phyloP scores from a whole-genome alignment of 176 grass and related monocot genomes.

The Raddia guianensis region DNA sequence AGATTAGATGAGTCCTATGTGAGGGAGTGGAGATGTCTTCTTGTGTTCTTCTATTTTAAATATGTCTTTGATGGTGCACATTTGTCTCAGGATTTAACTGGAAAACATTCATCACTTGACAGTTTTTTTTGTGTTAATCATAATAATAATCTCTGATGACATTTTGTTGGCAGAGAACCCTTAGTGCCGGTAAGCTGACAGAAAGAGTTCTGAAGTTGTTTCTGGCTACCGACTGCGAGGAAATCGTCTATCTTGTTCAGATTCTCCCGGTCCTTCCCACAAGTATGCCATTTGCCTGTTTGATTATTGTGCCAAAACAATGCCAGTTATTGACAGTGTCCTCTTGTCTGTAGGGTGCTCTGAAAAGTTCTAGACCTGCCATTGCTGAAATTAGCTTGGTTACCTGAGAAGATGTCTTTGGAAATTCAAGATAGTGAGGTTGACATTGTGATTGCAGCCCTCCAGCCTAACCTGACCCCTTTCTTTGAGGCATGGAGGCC shows the following conservation, averaged over 20 bases:
- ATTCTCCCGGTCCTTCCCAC: constrained; percentile 83
- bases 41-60: background rate
- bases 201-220: constrained; percentile 90
- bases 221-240: constrained; percentile 70
- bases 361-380: constrained; percentile 67
- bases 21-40: background rate
- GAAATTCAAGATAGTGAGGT: constrained; percentile 78
- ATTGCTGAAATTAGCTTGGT: constrained; percentile 20
- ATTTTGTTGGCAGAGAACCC: constrained; percentile 63
- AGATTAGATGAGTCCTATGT: background rate
- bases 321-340: constrained; percentile 36
- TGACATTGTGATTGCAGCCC: constrained; percentile 92
- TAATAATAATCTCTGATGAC: background rate
- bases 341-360: constrained; percentile 74
- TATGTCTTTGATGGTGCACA: background rate
- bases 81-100: background rate
- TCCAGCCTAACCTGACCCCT: constrained; percentile 67
- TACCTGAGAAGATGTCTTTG: constrained; percentile 63
- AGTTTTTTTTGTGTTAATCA: background rate
- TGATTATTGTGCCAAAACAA: background rate
- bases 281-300: constrained; percentile 41
- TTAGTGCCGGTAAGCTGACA: constrained; percentile 85
- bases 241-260: constrained; percentile 66
- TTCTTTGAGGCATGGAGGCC: constrained; percentile 90
- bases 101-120: background rate